A percentile compares a stretch with the other conserved stretches of the same genome.
phyloP scores from a whole-genome alignment of 345 rosid genomes.

The Bretschneidera sinensis region DNA sequence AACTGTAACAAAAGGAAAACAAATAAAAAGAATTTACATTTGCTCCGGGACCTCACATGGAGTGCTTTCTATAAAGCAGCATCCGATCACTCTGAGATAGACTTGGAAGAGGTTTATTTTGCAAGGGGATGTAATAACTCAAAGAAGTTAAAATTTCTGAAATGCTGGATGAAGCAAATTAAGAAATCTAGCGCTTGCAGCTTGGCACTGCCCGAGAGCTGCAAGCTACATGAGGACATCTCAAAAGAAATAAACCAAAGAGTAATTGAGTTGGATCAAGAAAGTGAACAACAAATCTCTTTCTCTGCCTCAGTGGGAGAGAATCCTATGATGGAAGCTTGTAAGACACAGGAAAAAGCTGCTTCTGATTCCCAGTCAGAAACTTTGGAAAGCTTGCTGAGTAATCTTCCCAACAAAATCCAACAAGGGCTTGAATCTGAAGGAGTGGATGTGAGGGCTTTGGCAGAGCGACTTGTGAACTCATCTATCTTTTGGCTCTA shows the following conservation, averaged over 20 bases:
- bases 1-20: conserved; percentile 33
- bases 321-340: conserved; percentile 47
- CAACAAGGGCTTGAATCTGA: conserved; percentile 71
- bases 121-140: conserved; percentile 43
- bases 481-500: conserved; percentile 52
- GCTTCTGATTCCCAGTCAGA: conserved; percentile 33
- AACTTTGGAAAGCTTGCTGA: conserved; percentile 56
- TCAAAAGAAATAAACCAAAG: conserved; percentile 33
- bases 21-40: conserved; percentile 27
- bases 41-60: conserved; percentile 51
- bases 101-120: conserved; percentile 58
- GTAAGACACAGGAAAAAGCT: conserved; percentile 50
- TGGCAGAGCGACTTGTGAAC: conserved; percentile 77
- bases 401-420: conserved; percentile 52
- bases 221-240: conserved; percentile 25
- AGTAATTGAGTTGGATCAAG: conserved; percentile 33
- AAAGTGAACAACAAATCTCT: conserved; percentile 43
- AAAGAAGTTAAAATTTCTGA: conserved; percentile 78
- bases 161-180: conserved; percentile 89
- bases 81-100: conserved; percentile 35
- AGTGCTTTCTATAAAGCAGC: conserved; percentile 53
- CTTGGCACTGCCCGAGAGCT: conserved; percentile 22
- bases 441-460: conserved; percentile 64
- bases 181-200: conserved; percentile 37
- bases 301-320: conserved; percentile 59